Evolutionary conservation across 2,329 filamentous ascomycete genomes (phyloP), one percentile per base, ranked within the genome.

Genomic region (Sphaerulina vaccinii): DNA sequence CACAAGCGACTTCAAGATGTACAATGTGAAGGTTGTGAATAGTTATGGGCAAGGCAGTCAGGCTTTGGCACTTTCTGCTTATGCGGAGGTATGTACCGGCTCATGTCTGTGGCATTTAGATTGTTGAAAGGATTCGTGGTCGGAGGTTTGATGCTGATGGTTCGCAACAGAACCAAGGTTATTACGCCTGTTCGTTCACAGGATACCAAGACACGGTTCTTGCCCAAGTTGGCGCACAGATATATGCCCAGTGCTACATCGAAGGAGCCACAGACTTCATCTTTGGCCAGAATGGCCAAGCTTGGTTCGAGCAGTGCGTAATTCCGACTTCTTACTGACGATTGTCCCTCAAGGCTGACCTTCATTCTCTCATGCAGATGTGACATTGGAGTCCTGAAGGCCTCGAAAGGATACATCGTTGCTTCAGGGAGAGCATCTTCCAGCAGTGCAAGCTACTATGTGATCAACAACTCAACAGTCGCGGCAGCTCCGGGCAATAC

Each of bases 11-110:
- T 75, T 85, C 52, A 79, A 78, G 58, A 69, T 85, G 15, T 86
- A 86, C 71, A 86, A 86, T 57, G 72, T 86, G 64, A 81, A 83
- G 63, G 70, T 82, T 3, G 74, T 72, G 43, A 81, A 81, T 43
- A 68, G 65, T 13, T 68, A 74, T 46, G 79, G 78, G 6, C 46
- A 70, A 33, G 76, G 77, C 18, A 73, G 71, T 3, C 78, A 81
- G 58, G 79, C 76, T 10, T 70, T 83, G 41, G 80, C 81, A 2
- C 53, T 84, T 15, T 76, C 74, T 27, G 79, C 80, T 4, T 71
- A 76, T 29, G 75, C 69, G 22, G 71, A 67, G 49, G 64, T 65
- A 58, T 48, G 60, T 37, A 11, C 13, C 32, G 32, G 5, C 13
- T 5, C 6, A 6, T 35, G 6, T n/a, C 16, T 15, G 32, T 15